Conservation (phyloP, 192 early-diverging fungal genomes). For the Cetraspora pellucida region DNA sequence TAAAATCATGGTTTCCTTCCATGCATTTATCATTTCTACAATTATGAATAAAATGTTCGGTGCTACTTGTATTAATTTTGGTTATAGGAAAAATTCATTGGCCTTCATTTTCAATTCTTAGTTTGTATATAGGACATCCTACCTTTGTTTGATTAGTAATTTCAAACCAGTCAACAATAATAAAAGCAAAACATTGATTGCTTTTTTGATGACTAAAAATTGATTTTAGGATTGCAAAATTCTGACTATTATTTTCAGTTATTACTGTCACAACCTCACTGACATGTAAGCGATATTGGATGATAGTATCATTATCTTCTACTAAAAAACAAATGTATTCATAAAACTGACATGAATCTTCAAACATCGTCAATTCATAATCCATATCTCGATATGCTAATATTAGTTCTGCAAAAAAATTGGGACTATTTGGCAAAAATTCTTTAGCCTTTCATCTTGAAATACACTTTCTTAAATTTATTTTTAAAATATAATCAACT, state of each 20-base stretch:
- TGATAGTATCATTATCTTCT: not conserved
- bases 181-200: not conserved
- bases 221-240: not conserved
- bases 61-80: not conserved
- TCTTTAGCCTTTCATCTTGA: not conserved
- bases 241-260: not conserved
- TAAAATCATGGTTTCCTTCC: not conserved
- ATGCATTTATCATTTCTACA: not conserved
- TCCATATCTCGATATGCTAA: not conserved
- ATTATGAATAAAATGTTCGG: not conserved
- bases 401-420: not conserved
- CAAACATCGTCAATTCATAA: not conserved
- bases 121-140: not conserved
- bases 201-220: not conserved
- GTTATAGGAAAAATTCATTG: not conserved
- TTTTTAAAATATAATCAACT: not conserved
- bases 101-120: not conserved
- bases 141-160: not conserved
- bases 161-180: not conserved
- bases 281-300: slow-evolving; percentile 3
- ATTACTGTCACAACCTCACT: not conserved
- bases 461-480: not conserved
- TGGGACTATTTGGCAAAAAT: not conserved
- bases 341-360: not conserved
- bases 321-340: not conserved